Conservation (phyloP, 2,329 filamentous ascomycete species). For the Colletotrichum tofieldiae region DNA sequence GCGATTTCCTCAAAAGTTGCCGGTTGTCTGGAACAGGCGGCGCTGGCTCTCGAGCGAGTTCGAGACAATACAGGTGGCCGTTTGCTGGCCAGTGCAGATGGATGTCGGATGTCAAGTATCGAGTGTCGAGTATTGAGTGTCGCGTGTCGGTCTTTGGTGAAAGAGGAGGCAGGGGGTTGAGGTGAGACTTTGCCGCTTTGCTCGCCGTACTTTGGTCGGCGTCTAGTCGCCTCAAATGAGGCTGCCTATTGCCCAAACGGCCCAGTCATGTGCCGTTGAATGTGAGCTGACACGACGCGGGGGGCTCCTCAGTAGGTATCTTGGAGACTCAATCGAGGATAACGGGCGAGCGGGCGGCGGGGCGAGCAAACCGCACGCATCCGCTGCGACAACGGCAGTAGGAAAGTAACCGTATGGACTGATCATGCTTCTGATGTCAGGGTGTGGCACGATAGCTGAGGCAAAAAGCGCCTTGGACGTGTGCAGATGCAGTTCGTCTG, state of each 20-base stretch:
- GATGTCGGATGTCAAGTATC: conserved; percentile 8
- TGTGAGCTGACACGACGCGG: neutral
- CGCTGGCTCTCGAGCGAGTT: conserved; percentile 8
- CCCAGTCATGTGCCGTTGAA: conserved; percentile 19
- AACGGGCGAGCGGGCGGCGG: neutral
- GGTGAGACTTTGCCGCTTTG: conserved; percentile 21
- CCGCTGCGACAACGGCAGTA: neutral
- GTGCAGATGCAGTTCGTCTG: conserved; percentile 28
- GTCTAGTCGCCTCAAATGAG: conserved; percentile 1
- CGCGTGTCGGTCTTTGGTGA: neutral
- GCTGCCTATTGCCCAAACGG: neutral
- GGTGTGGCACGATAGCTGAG: neutral
- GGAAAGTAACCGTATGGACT: conserved; percentile 16
- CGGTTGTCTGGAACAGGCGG: neutral
- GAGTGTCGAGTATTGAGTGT: neutral
- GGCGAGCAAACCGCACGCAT: neutral
- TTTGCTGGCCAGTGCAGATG: conserved; percentile 26
- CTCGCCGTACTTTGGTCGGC: neutral
- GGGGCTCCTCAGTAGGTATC: neutral
- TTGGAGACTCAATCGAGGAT: neutral
- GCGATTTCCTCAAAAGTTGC: neutral
- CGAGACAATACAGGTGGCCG: conserved; percentile 25
- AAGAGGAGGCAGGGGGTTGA: neutral
- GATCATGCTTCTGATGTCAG: conserved; percentile 7
- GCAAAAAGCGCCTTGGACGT: neutral